Percentiles rank a stretch among this genome's conserved stretches.
phyloP scores from a whole-genome alignment of 495 filamentous ascomycete species.

The Aspergillus taichungensis region DNA sequence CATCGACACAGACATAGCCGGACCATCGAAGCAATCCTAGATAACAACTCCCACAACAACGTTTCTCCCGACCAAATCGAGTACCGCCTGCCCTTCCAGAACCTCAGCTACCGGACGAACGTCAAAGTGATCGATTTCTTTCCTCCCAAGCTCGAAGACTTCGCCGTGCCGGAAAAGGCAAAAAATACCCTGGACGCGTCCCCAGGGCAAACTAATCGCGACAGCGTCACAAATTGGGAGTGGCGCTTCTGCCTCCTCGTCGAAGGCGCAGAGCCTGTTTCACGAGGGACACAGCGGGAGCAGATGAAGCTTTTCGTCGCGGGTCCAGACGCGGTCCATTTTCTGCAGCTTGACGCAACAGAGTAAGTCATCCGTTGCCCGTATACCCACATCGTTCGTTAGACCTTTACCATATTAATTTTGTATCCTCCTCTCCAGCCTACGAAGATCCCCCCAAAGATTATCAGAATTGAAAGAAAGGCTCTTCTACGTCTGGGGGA shows the following conservation, averaged over 20 bases:
- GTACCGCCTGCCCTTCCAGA: constrained; percentile 58
- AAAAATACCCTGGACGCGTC: constrained; percentile 37
- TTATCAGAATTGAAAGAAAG: constrained; percentile 54
- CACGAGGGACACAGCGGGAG: constrained; percentile 24
- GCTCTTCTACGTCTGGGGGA: constrained; percentile 77
- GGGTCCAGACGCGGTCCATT: constrained; percentile 51
- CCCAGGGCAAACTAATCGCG: constrained; percentile 19
- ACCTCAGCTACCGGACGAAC: constrained; percentile 56
- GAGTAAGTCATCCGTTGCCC: constrained; percentile 43
- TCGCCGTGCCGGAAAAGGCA: constrained; percentile 43
- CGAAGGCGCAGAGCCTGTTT: constrained; percentile 44
- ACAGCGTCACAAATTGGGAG: constrained; percentile 45
- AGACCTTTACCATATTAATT: background rate
- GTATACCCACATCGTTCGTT: too few species aligned
- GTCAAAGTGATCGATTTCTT: constrained; percentile 78
- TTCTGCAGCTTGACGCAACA: constrained; percentile 58
- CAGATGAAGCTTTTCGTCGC: constrained; percentile 58
- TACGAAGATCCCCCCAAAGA: constrained; percentile 38
- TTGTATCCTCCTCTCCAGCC: constrained; percentile 27
- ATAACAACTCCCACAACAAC: constrained; percentile 31
- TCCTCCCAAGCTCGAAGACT: constrained; percentile 64
- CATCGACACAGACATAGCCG: constrained; percentile 18
- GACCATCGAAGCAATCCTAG: constrained; percentile 35
- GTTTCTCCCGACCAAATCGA: constrained; percentile 32
- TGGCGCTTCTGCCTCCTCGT: constrained; percentile 73